Evolutionary conservation across 2,329 filamentous ascomycete genomes (phyloP), one percentile per base, ranked within the genome.

Genomic region (Phaeophleospora eucalypticola): DNA sequence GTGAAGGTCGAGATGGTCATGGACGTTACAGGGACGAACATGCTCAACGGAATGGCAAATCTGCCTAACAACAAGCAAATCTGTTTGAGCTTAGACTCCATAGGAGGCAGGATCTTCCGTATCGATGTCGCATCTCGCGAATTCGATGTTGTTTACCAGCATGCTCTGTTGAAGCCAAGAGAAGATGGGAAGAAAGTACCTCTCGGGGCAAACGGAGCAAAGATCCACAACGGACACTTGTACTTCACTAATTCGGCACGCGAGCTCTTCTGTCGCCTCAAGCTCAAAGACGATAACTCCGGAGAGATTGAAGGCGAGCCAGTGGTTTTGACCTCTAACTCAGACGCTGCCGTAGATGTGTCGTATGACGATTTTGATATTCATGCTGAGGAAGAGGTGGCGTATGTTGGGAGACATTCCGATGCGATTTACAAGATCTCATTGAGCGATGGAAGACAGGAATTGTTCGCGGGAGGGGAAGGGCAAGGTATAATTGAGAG

Each of bases 301-400:
- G 43, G 43, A 12, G 18, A 12, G 18, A 10, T 40, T n/a, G 8
- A 6, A 8, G 37, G 43, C 7, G 37, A 46, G 27, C 12, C 24
- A 24, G 38, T 36, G 33, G 33, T 37, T 42, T 20, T 42, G 38
- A 32, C 36, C 15, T 27, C 2, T 17, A 46, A 41, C 35, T 24
- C 34, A 18, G 37, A 19, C 3, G 19, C 18, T 9, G 44, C 14
- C 6, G 2, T 14, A 32, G 21, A 6, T 15, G 20, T 38, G 24
- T 7, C 44, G 12, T 41, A 16, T 27, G 44, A 46, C 41, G 44
- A 46, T 36, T 46, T 46, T 46, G 29, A 20, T 18, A 29, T 46
- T 17, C 24, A 47, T 43, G 20, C 37, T 4, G 45, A 40, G 19
- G 24, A 43, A 35, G n/a, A n/a, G n/a, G n/a, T n/a, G n/a, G 39